A percentile compares a stretch with the other conserved stretches of the same genome.
Conservation (phyloP, 2,329 filamentous ascomycete species). For the Diaporthe citrichinensis region DNA sequence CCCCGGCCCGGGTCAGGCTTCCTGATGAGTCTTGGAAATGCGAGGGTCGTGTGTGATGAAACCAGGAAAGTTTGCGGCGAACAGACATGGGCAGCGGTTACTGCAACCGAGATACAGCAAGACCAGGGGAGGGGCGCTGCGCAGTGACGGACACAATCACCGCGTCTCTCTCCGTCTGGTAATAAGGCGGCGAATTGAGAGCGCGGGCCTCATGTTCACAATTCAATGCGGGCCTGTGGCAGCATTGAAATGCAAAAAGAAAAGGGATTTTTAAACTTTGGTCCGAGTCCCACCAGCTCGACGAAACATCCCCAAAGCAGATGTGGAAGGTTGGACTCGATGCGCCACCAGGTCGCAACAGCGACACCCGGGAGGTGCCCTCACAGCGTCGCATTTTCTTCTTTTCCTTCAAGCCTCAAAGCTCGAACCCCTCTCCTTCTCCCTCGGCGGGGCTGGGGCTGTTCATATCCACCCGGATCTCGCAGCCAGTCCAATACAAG, state of each 20-base stretch:
- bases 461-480: neutral
- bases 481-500: neutral
- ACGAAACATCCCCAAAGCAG: constrained; percentile 30
- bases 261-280: constrained; percentile 6
- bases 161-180: neutral
- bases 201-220: neutral
- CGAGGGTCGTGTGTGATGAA: constrained; percentile 20
- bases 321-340: constrained; percentile 14
- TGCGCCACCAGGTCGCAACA: constrained; percentile 13
- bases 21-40: constrained; percentile 9
- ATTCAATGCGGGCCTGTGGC: neutral
- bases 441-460: constrained; percentile 4
- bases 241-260: constrained; percentile 14
- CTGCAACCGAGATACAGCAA: constrained; percentile 8
- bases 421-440: neutral
- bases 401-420: constrained; percentile 2
- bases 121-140: neutral
- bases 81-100: constrained; percentile 16
- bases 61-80: constrained; percentile 23
- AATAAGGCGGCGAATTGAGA: constrained; percentile 7
- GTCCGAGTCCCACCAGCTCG: constrained; percentile 22
- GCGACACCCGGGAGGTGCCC: constrained; percentile 2
- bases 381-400: neutral
- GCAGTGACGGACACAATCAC: neutral
- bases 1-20: constrained; percentile 1